These are phyloP conservation scores for Phytophthora fragariae DNA, from an alignment of 352 stramenopile species.

Conservation along the genomic window DNA sequence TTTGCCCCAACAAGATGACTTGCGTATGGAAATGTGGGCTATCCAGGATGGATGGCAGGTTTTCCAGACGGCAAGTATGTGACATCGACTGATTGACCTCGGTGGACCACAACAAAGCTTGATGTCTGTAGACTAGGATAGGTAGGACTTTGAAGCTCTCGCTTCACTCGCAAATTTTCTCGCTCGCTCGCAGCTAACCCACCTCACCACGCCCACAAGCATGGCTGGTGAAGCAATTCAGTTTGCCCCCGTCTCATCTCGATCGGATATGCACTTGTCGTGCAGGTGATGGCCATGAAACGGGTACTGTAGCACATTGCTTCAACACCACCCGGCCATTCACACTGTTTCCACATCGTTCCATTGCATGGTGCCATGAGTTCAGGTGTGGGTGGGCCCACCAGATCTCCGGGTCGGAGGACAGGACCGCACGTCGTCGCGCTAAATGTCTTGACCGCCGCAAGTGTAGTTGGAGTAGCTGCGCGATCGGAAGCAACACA, in stretches of 20 bases:
- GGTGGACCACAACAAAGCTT: too few species aligned
- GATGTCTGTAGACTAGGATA: too few species aligned
- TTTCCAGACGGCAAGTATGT: too few species aligned
- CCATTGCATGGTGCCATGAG: conserved; percentile 30
- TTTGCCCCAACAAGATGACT: too few species aligned
- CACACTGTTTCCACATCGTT: neutral
- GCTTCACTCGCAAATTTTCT: too few species aligned
- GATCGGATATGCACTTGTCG: conserved; percentile 19
- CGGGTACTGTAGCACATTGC: conserved; percentile 25
- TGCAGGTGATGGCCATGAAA: conserved; percentile 25
- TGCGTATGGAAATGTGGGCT: too few species aligned
- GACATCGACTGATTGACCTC: too few species aligned
- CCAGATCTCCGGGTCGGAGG: neutral
- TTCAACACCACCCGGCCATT: neutral
- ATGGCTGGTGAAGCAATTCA: too few species aligned
- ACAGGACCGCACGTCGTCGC: neutral
- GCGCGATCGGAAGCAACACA: conserved; percentile 1
- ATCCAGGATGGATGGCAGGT: too few species aligned
- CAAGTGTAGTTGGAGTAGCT: neutral
- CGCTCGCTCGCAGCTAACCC: too few species aligned
- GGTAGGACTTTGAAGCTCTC: too few species aligned
- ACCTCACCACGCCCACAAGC: too few species aligned
- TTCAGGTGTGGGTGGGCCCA: neutral
- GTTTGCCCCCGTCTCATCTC: conserved; percentile 10
- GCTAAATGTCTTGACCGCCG: neutral